phyloP scores from a whole-genome alignment of 768 basidiomycete species.

The Gymnopilus dilepis region DNA sequence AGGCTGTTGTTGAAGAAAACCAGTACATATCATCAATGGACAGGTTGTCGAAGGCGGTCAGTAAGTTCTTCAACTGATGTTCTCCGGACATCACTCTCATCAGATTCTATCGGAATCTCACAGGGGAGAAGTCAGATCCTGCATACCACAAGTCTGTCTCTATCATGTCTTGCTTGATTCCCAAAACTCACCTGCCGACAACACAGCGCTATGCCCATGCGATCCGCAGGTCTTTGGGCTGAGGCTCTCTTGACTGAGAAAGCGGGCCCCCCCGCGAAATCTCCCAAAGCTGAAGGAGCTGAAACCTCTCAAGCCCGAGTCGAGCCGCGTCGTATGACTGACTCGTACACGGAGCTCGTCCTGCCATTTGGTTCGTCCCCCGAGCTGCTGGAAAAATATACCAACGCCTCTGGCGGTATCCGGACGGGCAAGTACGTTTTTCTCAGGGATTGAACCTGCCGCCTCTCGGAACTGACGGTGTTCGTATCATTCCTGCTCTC shows the following conservation, averaged over 20 bases:
- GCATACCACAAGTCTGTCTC: constrained; percentile 51
- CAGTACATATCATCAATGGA: constrained; percentile 66
- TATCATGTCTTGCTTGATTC: constrained; percentile 14
- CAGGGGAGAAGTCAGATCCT: constrained; percentile 59
- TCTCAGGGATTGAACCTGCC: too few relatives aligned
- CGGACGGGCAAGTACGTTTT: constrained; percentile 63
- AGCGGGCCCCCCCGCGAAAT: constrained; percentile 16
- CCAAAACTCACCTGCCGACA: not conserved
- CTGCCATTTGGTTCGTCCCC: constrained; percentile 69
- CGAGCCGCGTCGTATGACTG: constrained; percentile 57
- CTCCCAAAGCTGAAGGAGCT: not conserved
- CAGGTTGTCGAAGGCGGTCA: constrained; percentile 54
- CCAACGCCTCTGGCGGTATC: constrained; percentile 73
- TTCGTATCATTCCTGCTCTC: not conserved
- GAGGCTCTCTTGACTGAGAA: constrained; percentile 51
- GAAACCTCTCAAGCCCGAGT: constrained; percentile 9
- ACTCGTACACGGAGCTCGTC: constrained; percentile 70
- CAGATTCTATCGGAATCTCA: not conserved
- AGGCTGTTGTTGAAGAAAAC: constrained; percentile 53
- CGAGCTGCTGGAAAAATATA: constrained; percentile 67
- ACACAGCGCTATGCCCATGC: constrained; percentile 59
- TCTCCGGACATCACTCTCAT: not conserved
- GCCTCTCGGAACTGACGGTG: not conserved
- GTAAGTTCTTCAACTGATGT: constrained; percentile 44
- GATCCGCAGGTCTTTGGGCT: constrained; percentile 60